Evolutionary conservation across 768 basidiomycete genomes (phyloP).

Genomic region (Nevesoporus exiguus): DNA sequence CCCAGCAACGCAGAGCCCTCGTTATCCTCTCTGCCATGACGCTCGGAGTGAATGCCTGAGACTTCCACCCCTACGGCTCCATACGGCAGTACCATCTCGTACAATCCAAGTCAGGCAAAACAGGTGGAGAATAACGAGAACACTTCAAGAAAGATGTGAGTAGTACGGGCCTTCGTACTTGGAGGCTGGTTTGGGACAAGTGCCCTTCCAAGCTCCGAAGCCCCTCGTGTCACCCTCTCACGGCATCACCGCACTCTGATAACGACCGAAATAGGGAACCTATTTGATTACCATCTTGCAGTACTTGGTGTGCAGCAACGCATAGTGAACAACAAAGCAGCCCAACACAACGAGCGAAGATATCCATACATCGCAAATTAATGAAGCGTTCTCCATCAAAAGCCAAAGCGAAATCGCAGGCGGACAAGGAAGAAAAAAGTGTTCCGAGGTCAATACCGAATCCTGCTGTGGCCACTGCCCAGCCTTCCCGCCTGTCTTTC

Average conservation of each 20-base stretch:
- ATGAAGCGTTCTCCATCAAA: constrained; percentile 11
- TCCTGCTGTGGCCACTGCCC: constrained; percentile 31
- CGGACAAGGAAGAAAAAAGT: background rate
- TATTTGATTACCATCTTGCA: background rate
- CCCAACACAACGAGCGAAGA: constrained; percentile 9
- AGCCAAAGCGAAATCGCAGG: constrained; percentile 12
- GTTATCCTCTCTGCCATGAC: constrained; percentile 25
- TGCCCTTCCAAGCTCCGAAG: background rate
- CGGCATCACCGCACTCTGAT: background rate
- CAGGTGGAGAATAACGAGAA: background rate
- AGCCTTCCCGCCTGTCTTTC: constrained; percentile 30
- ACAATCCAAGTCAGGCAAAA: constrained; percentile 22
- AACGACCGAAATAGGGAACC: background rate
- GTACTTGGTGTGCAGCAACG: background rate
- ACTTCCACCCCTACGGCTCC: constrained; percentile 47
- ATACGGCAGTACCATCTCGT: constrained; percentile 71
- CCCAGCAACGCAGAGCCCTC: constrained; percentile 65
- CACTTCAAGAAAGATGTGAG: too few relatives aligned
- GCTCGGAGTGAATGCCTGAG: constrained; percentile 13
- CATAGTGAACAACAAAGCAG: background rate
- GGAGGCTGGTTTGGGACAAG: too few relatives aligned
- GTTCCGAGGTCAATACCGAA: constrained; percentile 22
- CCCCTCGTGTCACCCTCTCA: background rate
- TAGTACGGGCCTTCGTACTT: too few relatives aligned
- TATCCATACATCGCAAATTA: constrained; percentile 15